Conservation (phyloP, 1,284 basidiomycete genomes). For the Ganoderma leucocontextum region DNA sequence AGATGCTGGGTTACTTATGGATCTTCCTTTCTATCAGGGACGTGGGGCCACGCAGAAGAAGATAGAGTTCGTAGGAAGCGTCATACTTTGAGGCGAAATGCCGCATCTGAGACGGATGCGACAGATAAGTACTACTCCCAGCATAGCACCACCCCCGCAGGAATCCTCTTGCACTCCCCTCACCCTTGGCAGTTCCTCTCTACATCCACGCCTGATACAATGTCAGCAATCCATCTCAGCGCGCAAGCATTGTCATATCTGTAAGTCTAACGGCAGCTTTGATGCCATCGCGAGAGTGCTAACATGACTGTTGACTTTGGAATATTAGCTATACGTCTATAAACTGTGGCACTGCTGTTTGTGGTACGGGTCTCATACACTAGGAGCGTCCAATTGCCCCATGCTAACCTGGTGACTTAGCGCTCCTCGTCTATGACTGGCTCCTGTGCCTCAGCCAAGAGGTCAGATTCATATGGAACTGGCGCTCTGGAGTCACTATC, state of each 20-base stretch:
- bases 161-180: background rate
- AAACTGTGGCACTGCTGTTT: background rate
- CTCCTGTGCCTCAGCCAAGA: background rate
- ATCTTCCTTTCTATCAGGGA: too few relatives aligned
- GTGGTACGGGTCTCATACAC: background rate
- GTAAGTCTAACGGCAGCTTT: background rate
- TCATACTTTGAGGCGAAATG: too few relatives aligned
- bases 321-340: background rate
- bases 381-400: background rate
- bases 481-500: background rate
- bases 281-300: background rate
- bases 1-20: too few relatives aligned
- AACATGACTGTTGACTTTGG: background rate
- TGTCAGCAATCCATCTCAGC: background rate
- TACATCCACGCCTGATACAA: background rate
- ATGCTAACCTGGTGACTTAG: background rate
- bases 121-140: background rate
- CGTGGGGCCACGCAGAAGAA: too few relatives aligned
- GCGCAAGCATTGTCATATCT: background rate
- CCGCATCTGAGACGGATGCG: too few relatives aligned
- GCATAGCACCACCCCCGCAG: background rate
- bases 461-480: background rate
- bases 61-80: too few relatives aligned
- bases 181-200: background rate
- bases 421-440: background rate